These are phyloP conservation scores for Xanthoconium purpureum DNA, from an alignment of 768 basidiomycete genomes.

Conservation along the genomic window DNA sequence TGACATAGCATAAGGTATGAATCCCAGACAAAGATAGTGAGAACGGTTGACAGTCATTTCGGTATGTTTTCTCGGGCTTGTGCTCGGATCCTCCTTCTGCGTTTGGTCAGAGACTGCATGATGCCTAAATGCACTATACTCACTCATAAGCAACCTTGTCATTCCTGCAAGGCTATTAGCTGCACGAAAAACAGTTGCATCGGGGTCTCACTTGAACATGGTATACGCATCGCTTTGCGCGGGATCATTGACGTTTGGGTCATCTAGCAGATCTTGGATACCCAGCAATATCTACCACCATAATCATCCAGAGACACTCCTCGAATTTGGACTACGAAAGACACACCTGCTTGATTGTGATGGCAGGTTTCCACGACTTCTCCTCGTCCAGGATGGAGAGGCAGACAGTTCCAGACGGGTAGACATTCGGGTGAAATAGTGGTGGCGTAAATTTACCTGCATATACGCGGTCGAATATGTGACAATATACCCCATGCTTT, in stretches of 20 bases:
- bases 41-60: slow-evolving; percentile 46
- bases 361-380: slow-evolving; percentile 98
- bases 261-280: slow-evolving; percentile 92
- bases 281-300: slow-evolving; percentile 80
- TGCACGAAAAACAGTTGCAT: not conserved
- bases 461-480: slow-evolving; percentile 8
- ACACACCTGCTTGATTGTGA: slow-evolving; percentile 94
- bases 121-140: slow-evolving; percentile 27
- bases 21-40: not conserved
- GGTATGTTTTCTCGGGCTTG: slow-evolving; percentile 91
- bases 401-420: slow-evolving; percentile 97
- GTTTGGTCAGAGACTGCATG: not conserved
- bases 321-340: not conserved
- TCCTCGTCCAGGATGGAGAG: slow-evolving; percentile 98
- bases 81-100: slow-evolving; percentile 71
- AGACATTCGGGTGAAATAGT: slow-evolving; percentile 97
- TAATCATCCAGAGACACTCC: not conserved
- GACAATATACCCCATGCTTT: not conserved
- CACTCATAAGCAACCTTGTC: slow-evolving; percentile 93
- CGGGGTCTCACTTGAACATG: slow-evolving; percentile 84
- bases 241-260: slow-evolving; percentile 96
- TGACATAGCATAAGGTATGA: slow-evolving; percentile 4
- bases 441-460: slow-evolving; percentile 95
- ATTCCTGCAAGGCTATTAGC: slow-evolving; percentile 54
- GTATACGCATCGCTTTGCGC: slow-evolving; percentile 99